Evolutionary conservation across 441 rosid genomes (phyloP).

Genomic region (Pelargonium australe): DNA sequence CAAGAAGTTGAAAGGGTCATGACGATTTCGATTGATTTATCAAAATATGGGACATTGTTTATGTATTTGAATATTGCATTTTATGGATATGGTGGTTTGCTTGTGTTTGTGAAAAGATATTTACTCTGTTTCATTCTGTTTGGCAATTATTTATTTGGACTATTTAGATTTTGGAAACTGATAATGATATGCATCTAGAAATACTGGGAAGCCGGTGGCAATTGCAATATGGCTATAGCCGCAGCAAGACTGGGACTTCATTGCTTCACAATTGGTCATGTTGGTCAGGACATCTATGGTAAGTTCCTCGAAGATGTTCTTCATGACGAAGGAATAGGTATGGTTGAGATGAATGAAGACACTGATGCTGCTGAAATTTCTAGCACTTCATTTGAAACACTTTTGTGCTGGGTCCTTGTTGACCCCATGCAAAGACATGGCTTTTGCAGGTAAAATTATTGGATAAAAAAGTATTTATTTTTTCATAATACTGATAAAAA

Average conservation of each 20-base stretch:
- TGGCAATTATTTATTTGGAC: not conserved
- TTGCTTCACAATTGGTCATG: slow-evolving; percentile 74
- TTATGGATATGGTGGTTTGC: not conserved
- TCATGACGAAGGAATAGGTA: slow-evolving; percentile 56
- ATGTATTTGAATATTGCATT: not conserved
- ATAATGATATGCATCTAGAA: slow-evolving; percentile 35
- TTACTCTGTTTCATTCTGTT: not conserved
- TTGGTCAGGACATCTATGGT: slow-evolving; percentile 79
- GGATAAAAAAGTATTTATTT: too few relatives aligned
- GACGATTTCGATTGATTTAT: too few relatives aligned
- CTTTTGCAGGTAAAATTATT: slow-evolving; percentile 72
- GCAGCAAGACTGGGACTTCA: slow-evolving; percentile 84
- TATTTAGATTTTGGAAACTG: slow-evolving; percentile 4
- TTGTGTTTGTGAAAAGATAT: not conserved
- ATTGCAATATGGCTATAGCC: slow-evolving; percentile 95
- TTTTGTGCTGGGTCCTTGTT: slow-evolving; percentile 95
- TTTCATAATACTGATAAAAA: not conserved
- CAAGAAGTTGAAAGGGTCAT: too few relatives aligned
- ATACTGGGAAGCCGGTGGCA: slow-evolving; percentile 97
- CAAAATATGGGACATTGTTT: too few relatives aligned
- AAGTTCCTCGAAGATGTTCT: slow-evolving; percentile 74
- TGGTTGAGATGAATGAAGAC: slow-evolving; percentile 56
- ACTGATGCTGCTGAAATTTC: slow-evolving; percentile 29
- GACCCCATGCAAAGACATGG: slow-evolving; percentile 88
- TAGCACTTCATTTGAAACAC: slow-evolving; percentile 52